These are phyloP conservation scores for Eutrema salsugineum DNA, from an alignment of 441 rosid genomes.

Conservation along the genomic window DNA sequence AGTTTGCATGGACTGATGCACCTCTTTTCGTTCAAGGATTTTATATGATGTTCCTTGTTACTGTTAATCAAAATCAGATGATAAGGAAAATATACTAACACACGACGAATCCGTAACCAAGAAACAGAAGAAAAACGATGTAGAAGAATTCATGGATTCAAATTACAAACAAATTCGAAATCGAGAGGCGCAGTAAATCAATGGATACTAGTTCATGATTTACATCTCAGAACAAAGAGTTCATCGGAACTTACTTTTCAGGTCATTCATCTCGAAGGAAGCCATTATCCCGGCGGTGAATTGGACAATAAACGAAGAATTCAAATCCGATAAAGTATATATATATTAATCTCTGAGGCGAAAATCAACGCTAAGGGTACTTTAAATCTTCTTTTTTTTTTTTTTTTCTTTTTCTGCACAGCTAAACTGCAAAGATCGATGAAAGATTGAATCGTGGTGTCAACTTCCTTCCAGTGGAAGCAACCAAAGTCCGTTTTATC, in stretches of 20 bases:
- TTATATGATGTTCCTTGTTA: too few species aligned
- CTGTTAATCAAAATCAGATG: too few species aligned
- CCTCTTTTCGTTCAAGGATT: too few species aligned
- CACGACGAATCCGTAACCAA: background rate
- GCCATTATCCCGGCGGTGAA: conserved; percentile 6
- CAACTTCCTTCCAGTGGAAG: conserved; percentile 20
- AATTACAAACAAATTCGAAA: background rate
- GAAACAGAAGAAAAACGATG: conserved; percentile 1
- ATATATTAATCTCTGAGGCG: background rate
- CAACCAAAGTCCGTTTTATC: background rate
- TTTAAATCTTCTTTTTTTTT: too few species aligned
- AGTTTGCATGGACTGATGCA: too few species aligned
- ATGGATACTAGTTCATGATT: background rate
- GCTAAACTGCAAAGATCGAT: too few species aligned
- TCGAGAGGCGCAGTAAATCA: background rate
- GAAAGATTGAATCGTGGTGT: too few species aligned
- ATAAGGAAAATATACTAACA: too few species aligned
- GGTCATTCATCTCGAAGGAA: conserved; percentile 35
- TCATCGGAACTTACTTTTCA: conserved; percentile 22
- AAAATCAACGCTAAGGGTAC: background rate
- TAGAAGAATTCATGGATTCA: too few species aligned
- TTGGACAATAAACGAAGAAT: background rate
- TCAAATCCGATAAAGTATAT: background rate
- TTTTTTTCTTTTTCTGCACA: too few species aligned
- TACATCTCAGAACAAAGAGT: background rate